phyloP scores from a whole-genome alignment of 1,284 basidiomycete species.

The Trametes pubescens region DNA sequence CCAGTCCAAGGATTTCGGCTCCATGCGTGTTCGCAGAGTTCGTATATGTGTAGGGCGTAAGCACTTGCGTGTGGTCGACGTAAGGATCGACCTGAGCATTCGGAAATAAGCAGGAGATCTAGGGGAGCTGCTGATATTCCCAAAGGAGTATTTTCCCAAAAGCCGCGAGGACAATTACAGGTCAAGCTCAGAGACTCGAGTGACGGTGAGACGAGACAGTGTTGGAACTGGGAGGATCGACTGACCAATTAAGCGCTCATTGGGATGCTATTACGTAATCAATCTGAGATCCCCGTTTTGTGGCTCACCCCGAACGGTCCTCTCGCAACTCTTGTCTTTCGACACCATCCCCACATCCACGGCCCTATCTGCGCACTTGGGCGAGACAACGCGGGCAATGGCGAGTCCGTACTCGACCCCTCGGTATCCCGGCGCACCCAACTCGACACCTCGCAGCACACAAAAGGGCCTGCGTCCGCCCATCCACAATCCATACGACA shows the following conservation, averaged over 20 bases:
- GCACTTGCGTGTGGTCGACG: constrained; percentile 18
- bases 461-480: constrained; percentile 49
- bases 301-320: constrained; percentile 3
- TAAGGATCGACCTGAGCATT: constrained; percentile 24
- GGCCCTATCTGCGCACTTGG: neutral
- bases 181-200: neutral
- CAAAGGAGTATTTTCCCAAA: neutral
- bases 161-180: neutral
- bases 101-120: neutral
- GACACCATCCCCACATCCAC: neutral
- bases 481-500: constrained; percentile 74
- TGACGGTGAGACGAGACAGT: neutral
- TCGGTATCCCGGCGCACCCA: constrained; percentile 27
- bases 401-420: constrained; percentile 31
- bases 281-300: constrained; percentile 15
- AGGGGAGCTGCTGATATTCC: neutral
- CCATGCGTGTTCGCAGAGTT: constrained; percentile 26
- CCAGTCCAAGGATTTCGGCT: constrained; percentile 46
- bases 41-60: constrained; percentile 11
- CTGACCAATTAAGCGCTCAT: no score
- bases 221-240: no score
- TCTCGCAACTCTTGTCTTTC: neutral
- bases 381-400: constrained; percentile 24
- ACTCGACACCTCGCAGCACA: constrained; percentile 34
- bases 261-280: constrained; percentile 1